Percentiles rank a stretch among this genome's conserved stretches.
Conservation (phyloP, 768 basidiomycete species). For the Pseudohyphozyma bogoriensis region DNA sequence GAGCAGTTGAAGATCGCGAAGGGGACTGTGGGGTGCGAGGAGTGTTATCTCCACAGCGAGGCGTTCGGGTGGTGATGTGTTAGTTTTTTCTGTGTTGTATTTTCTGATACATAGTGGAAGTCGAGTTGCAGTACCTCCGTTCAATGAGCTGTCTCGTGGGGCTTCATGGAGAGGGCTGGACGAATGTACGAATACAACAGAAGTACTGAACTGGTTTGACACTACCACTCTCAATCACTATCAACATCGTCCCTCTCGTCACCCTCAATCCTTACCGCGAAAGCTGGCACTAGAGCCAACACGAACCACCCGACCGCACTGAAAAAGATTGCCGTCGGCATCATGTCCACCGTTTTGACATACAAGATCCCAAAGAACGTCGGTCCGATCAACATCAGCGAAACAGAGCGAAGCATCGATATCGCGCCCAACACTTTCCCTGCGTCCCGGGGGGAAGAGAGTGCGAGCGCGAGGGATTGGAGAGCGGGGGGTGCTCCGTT, state of each 20-base stretch:
- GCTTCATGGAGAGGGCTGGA: no score
- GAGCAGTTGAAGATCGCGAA: background rate
- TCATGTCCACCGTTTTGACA: background rate
- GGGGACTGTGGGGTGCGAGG: background rate
- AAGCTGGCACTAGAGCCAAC: background rate
- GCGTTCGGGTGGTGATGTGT: background rate
- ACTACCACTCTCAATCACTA: no score
- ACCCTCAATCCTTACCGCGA: background rate
- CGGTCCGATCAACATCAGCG: slow-evolving; percentile 25
- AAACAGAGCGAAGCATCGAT: slow-evolving; percentile 20
- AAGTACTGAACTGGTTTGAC: no score
- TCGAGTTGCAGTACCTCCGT: no score
- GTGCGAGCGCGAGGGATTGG: slow-evolving; percentile 31
- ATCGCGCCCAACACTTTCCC: slow-evolving; percentile 26
- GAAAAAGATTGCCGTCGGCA: background rate
- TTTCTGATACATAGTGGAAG: no score
- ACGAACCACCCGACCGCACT: background rate
- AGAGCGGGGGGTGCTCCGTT: slow-evolving; percentile 26
- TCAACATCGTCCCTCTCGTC: background rate
- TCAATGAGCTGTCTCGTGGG: no score
- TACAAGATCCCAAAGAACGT: slow-evolving; percentile 17
- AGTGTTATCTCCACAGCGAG: background rate
- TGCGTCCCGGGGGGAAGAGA: slow-evolving; percentile 28
- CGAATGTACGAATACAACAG: no score
- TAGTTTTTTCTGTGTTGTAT: no score